These are phyloP conservation scores for Populus euphratica DNA, from an alignment of 345 rosid species.

Conservation along the genomic window DNA sequence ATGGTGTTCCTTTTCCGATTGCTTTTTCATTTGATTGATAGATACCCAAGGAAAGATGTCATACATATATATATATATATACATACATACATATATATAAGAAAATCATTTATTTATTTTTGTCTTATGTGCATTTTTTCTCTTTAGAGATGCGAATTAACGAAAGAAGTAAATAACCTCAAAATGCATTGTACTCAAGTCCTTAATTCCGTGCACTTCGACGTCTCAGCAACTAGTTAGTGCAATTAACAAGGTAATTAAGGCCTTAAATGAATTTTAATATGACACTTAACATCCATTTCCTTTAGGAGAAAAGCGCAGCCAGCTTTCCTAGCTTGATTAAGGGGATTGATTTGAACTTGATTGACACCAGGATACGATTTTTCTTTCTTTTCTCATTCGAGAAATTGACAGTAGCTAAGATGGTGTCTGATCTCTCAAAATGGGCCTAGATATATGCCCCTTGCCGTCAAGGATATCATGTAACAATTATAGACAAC, in stretches of 20 bases:
- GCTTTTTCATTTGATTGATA: conserved; percentile 20
- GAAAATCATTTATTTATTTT: no score
- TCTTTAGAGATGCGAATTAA: not conserved
- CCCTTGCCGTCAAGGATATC: not conserved
- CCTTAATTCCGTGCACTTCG: not conserved
- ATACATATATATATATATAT: no score
- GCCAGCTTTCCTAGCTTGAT: not conserved
- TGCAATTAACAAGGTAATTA: not conserved
- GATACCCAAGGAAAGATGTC: conserved; percentile 19
- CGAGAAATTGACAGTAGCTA: not conserved
- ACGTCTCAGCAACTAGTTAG: not conserved
- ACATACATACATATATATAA: no score
- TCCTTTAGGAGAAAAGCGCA: not conserved
- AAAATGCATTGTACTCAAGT: not conserved
- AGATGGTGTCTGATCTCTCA: not conserved
- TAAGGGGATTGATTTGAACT: not conserved
- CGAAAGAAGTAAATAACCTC: not conserved
- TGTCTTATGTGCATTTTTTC: not conserved
- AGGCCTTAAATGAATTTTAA: not conserved
- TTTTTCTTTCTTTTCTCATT: not conserved
- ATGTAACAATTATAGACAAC: not conserved
- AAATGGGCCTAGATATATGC: not conserved
- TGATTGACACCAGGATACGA: not conserved
- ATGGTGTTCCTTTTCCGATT: conserved; percentile 23
- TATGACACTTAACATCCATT: not conserved